These are phyloP conservation scores for Fusarium abutilonis DNA, from an alignment of 2,329 filamentous ascomycete genomes.

Conservation along the genomic window DNA sequence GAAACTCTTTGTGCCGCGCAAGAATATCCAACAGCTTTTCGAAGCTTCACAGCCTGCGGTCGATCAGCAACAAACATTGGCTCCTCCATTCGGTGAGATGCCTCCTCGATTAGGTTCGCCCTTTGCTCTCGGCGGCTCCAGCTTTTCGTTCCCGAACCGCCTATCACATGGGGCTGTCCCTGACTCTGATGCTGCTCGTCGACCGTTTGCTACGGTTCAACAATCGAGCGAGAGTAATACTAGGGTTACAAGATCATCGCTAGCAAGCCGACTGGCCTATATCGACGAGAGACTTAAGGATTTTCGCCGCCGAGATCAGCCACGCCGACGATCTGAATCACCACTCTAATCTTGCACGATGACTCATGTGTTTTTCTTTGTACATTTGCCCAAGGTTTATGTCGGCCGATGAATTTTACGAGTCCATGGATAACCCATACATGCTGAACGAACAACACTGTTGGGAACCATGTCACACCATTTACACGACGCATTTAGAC, in stretches of 20 bases:
- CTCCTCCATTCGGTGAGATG: conserved; percentile 48
- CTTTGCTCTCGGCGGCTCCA: conserved; percentile 61
- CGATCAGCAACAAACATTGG: conserved; percentile 29
- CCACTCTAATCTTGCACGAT: conserved; percentile 52
- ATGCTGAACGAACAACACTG: conserved; percentile 27
- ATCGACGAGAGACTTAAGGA: conserved; percentile 67
- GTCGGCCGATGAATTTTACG: conserved; percentile 42
- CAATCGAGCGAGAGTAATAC: conserved; percentile 53
- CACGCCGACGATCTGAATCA: conserved; percentile 60
- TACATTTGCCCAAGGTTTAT: conserved; percentile 37
- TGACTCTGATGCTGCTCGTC: conserved; percentile 56
- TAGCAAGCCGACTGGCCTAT: conserved; percentile 65
- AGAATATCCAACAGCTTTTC: conserved; percentile 56
- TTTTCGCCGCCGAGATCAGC: conserved; percentile 57
- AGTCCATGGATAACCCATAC: conserved; percentile 37
- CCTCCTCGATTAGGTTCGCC: conserved; percentile 68
- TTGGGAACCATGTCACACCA: conserved; percentile 29
- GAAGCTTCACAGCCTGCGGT: conserved; percentile 45
- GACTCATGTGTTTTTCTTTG: conserved; percentile 25
- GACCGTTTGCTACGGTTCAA: conserved; percentile 68
- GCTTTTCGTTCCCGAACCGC: conserved; percentile 70
- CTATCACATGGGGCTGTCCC: conserved; percentile 59
- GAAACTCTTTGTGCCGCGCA: conserved; percentile 54
- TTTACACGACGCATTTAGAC: conserved; percentile 45
- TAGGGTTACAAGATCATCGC: conserved; percentile 54